Conservation (phyloP, 768 basidiomycete species). For the Coprinopsis sp. region DNA sequence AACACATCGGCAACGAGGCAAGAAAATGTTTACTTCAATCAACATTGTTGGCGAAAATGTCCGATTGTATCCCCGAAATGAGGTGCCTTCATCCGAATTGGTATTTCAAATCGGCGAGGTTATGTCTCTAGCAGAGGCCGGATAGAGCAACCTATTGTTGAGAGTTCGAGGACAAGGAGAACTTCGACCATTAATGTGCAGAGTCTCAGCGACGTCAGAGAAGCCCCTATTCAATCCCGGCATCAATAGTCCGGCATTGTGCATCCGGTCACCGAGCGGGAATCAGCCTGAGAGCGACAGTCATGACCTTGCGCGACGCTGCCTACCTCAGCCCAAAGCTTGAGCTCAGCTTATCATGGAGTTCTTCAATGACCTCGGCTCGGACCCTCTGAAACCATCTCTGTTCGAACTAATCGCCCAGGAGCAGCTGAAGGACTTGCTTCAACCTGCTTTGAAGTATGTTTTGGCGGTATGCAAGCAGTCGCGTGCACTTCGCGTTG, state of each 20-base stretch:
- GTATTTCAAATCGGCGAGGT: no score
- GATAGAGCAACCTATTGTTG: no score
- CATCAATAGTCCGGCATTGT: no score
- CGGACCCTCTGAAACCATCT: constrained; percentile 71
- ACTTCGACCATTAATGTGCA: no score
- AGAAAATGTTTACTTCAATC: neutral
- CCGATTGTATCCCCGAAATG: no score
- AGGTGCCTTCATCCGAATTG: no score
- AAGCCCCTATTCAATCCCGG: no score
- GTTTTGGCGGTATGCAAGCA: constrained; percentile 68
- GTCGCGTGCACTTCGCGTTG: neutral
- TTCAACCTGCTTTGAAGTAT: constrained; percentile 95
- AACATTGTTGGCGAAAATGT: neutral
- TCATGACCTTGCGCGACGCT: neutral
- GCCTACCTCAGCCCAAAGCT: neutral
- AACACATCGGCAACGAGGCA: constrained; percentile 1
- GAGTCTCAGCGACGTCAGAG: no score
- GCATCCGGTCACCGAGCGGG: no score
- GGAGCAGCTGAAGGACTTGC: constrained; percentile 85
- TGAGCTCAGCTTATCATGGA: constrained; percentile 46
- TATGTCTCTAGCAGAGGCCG: no score
- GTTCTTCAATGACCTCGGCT: constrained; percentile 74
- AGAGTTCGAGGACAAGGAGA: no score
- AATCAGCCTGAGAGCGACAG: no score
- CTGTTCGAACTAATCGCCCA: constrained; percentile 91